Conservation (phyloP, 2,329 filamentous ascomycete species). For the Didymella arachidicola region DNA sequence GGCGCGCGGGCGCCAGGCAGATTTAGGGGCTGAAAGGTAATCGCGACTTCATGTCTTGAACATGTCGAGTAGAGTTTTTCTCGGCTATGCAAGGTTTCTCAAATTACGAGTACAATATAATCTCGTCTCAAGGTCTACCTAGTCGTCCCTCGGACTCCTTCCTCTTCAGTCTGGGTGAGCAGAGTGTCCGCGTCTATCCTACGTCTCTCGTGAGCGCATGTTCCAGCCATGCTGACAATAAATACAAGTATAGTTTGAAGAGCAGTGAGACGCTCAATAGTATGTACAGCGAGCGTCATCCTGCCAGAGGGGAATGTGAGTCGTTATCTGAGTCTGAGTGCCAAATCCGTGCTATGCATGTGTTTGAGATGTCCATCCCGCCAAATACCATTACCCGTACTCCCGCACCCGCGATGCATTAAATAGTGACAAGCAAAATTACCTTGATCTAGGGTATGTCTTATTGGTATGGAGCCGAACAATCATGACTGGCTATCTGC, state of each 20-base stretch:
- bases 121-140: not conserved
- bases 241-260: constrained; percentile 22
- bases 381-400: not conserved
- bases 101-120: constrained; percentile 19
- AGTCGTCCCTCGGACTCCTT: not conserved
- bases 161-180: constrained; percentile 25
- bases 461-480: not conserved
- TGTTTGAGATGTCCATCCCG: constrained; percentile 13
- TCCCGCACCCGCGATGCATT: constrained; percentile 12
- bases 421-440: constrained; percentile 14
- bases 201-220: constrained; percentile 27
- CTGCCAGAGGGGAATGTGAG: constrained; percentile 31
- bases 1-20: constrained; percentile 10
- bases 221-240: constrained; percentile 30
- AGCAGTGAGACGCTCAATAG: constrained; percentile 32
- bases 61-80: not conserved
- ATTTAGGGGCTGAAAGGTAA: constrained; percentile 20
- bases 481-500: constrained; percentile 8
- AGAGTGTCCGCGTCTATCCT: constrained; percentile 14
- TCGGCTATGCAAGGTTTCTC: not conserved
- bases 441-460: constrained; percentile 1
- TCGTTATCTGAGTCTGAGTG: constrained; percentile 21
- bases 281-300: constrained; percentile 44
- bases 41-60: constrained; percentile 10
- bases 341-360: constrained; percentile 15